Evolutionary conservation across 2,329 filamentous ascomycete genomes (phyloP), one percentile per base, ranked within the genome.

Genomic region (Albophoma yamanashiensis): DNA sequence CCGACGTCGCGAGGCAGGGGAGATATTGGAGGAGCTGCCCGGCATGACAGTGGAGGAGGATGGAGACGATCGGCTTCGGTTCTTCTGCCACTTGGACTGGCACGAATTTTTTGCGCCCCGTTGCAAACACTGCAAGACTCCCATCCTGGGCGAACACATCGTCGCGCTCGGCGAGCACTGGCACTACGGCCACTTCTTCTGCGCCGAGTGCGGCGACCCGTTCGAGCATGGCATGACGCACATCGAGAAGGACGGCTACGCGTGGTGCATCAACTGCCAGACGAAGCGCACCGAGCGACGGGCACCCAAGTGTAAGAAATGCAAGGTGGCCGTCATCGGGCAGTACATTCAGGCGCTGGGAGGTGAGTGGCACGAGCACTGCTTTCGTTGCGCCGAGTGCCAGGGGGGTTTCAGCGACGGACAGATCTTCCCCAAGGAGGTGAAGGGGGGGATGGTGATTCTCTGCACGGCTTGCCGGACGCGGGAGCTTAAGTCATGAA

Each of bases 21-120:
- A 87, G 64, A 69, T 82, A 0, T 73, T 89, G 14, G 76, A 84
- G 7, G 87, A 89, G 61, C 77, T 81, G 57, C 85, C 85, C 2
- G 83, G 82, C 38, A 77, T 84, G 70, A 87, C 85, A 14, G 82
- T 82, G 74, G 81, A 81, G 3, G 87, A 90, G 64, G 89, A 93
- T 66, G 87, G 88, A 50, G 89, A 93, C 70, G 82, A 84, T 43
- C 80, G 85, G 14, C 76, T 91, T 55, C 86, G 93, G 14, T 97
- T 97, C 81, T 99, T 89, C 77, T 99, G 94, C 75, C 93, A 97
- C 71, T 83, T 99, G n/a, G 94, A 99, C 78, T 99, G 92, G 84
- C 94, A 99, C 74, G 94, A 99, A 75, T 79, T 89, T 59, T 99
- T 91, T 74, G 92, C 89, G 39, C 94, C 94, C 5, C 86, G 91